Percentiles rank a stretch among this genome's conserved stretches.
Evolutionary conservation across 495 filamentous ascomycete species (phyloP).

Genomic region (Penicillium lividum): DNA sequence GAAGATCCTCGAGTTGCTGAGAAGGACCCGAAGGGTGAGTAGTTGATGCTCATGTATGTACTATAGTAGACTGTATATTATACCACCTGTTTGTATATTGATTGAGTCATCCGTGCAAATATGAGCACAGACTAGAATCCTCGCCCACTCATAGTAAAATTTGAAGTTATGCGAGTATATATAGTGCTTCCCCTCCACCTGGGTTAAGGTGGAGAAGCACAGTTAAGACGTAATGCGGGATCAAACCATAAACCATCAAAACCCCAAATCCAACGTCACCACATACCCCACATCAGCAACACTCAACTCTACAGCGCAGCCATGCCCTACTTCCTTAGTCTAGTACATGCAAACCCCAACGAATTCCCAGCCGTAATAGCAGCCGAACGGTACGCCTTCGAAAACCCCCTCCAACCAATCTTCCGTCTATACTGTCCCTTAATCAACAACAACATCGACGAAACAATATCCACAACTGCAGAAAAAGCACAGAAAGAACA

Average conservation of each 20-base stretch:
- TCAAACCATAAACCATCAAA: neutral
- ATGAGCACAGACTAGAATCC: no score
- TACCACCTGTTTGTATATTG: neutral
- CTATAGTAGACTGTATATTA: conserved; percentile 4
- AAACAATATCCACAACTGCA: conserved; percentile 6
- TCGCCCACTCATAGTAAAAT: no score
- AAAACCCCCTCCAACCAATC: conserved; percentile 11
- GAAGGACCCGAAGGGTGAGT: neutral
- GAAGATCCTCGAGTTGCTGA: neutral
- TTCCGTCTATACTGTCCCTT: conserved; percentile 12
- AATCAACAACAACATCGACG: neutral
- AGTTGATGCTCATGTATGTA: neutral
- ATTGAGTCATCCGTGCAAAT: neutral
- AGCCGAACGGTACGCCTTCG: conserved; percentile 12
- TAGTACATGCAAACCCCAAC: neutral
- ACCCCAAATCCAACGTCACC: neutral
- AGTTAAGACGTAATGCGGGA: neutral
- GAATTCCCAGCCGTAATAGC: conserved; percentile 5
- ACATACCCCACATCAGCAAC: neutral
- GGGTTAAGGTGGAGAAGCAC: neutral
- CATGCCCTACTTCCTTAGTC: neutral
- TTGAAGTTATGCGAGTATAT: no score
- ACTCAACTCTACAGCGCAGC: neutral
- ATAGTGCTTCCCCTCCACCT: no score
- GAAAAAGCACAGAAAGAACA: neutral